These are phyloP conservation scores for Oryza nivara DNA, from an alignment of 176 grass and related monocot genomes.

Conservation along the genomic window DNA sequence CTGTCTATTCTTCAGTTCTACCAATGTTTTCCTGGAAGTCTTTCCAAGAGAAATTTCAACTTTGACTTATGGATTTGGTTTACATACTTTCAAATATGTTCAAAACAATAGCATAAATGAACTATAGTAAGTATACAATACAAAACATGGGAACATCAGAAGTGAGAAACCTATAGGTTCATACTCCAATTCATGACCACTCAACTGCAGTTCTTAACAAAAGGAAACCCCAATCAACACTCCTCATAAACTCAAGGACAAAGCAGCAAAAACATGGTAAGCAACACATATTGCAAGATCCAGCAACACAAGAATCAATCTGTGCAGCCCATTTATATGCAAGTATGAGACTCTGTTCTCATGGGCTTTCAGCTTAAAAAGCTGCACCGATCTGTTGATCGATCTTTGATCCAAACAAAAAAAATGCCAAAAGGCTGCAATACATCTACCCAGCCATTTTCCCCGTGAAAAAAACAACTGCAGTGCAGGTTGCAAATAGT, in stretches of 20 bases:
- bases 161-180: background rate
- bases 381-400: too few species aligned
- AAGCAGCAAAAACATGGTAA: background rate
- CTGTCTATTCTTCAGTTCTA: background rate
- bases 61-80: background rate
- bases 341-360: background rate
- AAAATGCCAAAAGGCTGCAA: background rate
- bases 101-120: background rate
- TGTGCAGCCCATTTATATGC: background rate
- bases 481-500: slow-evolving; percentile 1
- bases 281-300: background rate
- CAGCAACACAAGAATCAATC: background rate
- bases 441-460: background rate
- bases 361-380: too few species aligned
- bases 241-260: background rate
- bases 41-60: background rate
- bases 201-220: background rate
- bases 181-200: background rate
- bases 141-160: background rate
- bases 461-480: background rate
- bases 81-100: background rate
- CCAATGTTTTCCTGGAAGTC: slow-evolving; percentile 15
- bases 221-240: background rate
- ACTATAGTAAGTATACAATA: background rate
- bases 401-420: too few species aligned